Percentiles rank a stretch among this genome's conserved stretches.
These are phyloP conservation scores for Pichiaceae sp. DNA, from an alignment of 1,139 yeast species.

Conservation along the genomic window DNA sequence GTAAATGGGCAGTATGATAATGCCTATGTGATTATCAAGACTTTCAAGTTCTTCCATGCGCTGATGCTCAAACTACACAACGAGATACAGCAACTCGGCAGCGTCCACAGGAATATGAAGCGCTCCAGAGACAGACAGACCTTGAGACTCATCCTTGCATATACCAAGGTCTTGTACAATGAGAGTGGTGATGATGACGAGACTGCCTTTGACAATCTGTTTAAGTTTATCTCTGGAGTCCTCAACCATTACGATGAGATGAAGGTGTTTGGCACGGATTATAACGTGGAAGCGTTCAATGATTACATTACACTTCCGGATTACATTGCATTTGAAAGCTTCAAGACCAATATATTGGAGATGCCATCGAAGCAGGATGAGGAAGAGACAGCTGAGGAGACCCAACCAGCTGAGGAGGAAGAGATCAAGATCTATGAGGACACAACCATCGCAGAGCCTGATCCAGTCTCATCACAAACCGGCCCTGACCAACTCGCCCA, in stretches of 20 bases:
- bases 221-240: slow-evolving; percentile 18
- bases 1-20: slow-evolving; percentile 18
- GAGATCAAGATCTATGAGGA: slow-evolving; percentile 1
- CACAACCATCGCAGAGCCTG: slow-evolving; percentile 11
- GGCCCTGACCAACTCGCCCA: too few species aligned
- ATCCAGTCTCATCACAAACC: slow-evolving; percentile 12
- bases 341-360: slow-evolving; percentile 7
- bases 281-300: slow-evolving; percentile 15
- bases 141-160: slow-evolving; percentile 20
- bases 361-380: background rate
- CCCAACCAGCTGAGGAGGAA: background rate
- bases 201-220: slow-evolving; percentile 21
- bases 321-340: slow-evolving; percentile 17
- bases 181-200: slow-evolving; percentile 17
- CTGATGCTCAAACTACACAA: slow-evolving; percentile 16
- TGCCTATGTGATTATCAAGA: slow-evolving; percentile 20
- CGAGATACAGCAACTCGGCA: slow-evolving; percentile 18
- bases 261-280: slow-evolving; percentile 9
- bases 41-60: slow-evolving; percentile 19
- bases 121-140: slow-evolving; percentile 19
- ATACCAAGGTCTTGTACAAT: slow-evolving; percentile 22
- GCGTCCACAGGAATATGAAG: slow-evolving; percentile 13
- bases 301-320: slow-evolving; percentile 18
- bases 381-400: slow-evolving; percentile 1
- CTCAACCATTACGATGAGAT: slow-evolving; percentile 15